phyloP scores from a whole-genome alignment of 2,329 filamentous ascomycete species.

The Beauveria medogensis region DNA sequence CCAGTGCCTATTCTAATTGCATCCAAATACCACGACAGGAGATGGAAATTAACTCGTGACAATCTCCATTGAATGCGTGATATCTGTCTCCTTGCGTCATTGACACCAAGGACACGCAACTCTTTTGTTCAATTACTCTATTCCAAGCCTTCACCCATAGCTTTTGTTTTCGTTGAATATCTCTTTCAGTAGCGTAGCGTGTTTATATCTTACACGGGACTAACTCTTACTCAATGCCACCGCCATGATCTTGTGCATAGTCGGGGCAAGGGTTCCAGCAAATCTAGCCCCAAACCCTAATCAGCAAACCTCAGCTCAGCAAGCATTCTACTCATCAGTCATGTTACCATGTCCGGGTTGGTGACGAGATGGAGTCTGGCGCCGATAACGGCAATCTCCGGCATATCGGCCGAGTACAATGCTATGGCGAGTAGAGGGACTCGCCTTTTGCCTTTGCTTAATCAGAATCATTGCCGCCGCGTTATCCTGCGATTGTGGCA shows the following conservation, averaged over 20 bases:
- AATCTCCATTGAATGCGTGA: neutral
- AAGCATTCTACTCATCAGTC: neutral
- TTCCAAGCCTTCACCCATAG: too few relatives aligned
- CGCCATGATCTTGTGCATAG: too few relatives aligned
- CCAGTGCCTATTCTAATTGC: too few relatives aligned
- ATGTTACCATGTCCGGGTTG: neutral
- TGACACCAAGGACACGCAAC: neutral
- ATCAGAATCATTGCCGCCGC: too few relatives aligned
- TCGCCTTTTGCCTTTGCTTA: neutral
- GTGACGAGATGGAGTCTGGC: neutral
- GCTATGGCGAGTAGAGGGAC: neutral
- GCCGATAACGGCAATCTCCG: neutral
- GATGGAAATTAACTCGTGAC: too few relatives aligned
- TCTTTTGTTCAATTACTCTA: neutral
- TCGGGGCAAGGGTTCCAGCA: constrained; percentile 1
- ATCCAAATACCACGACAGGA: too few relatives aligned
- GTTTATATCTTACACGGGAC: too few relatives aligned
- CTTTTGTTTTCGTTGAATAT: too few relatives aligned
- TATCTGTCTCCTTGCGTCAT: neutral
- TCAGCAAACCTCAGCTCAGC: neutral
- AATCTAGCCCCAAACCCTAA: constrained; percentile 11
- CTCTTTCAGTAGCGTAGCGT: too few relatives aligned
- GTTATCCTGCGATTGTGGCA: too few relatives aligned
- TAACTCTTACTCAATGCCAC: too few relatives aligned
- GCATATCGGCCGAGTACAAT: neutral